Evolutionary conservation across 208 protist species (phyloP), one percentile per base, ranked within the genome.

Genomic region (Ichthyophonus hoferi): DNA sequence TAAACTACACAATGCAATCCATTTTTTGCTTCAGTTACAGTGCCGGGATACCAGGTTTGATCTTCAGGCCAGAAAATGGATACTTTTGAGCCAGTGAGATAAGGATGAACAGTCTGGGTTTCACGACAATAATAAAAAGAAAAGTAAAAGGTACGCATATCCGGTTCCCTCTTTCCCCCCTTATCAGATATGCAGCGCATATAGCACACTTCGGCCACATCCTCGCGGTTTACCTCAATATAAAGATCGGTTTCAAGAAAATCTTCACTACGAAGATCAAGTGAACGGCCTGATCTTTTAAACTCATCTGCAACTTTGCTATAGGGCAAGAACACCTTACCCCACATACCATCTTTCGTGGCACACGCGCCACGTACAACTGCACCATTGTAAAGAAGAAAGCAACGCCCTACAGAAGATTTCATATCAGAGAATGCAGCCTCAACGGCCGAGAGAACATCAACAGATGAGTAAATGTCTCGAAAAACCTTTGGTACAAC

Each of bases 211-310:
- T 41, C 81, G n/a, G 81, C 81, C 14, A 85, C 39, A 0, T 85
- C 39, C 7, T 24, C 17, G 7, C 17, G 7, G 81, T 17, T n/a
- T 12, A 85, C 38, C 24, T 17, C 0, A 2, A 85, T 37, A 85
- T 85, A 85, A 7, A 41, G 14, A 85, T 85, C 81, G 12, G 81
- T 85, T 37, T 85, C 81, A 39, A 85, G 12, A 42, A 41, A 85
- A 85, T 85, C 81, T 33, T 17, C 81, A 35, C 14, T 7, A 34
- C 81, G 81, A 37, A 85, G 39, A 33, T 14, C 3, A 33, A 43
- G 24, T 7, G 7, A 2, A 3, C 24, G 2, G 17, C 38, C 38
- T 3, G 17, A 39, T 2, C 12, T 58, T 31, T 12, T 58, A 2
- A 85, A 35, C 40, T 85, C 38, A 7, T 40, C 35, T 24, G 24